These are phyloP conservation scores for Strobilomyces dryophilus DNA, from an alignment of 768 basidiomycete genomes.

Conservation along the genomic window DNA sequence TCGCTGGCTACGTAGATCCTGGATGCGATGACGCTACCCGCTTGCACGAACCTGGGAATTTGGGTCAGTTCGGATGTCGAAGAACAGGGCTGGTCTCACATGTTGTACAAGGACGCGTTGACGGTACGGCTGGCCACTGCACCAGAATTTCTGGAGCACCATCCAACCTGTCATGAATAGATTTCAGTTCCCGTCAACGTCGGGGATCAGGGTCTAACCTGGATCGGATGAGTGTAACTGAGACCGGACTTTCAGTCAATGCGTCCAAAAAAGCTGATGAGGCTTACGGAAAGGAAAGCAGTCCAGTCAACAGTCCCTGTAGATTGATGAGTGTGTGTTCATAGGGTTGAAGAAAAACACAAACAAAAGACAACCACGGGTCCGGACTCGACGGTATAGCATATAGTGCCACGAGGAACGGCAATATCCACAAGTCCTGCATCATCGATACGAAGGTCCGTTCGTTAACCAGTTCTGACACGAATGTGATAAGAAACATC, in stretches of 20 bases:
- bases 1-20: conserved; percentile 59
- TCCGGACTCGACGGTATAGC: conserved; percentile 44
- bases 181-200: background rate
- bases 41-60: conserved; percentile 43
- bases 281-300: conserved; percentile 43
- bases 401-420: conserved; percentile 53
- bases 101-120: conserved; percentile 57
- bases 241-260: no score
- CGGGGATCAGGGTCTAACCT: conserved; percentile 21
- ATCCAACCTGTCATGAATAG: conserved; percentile 36
- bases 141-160: conserved; percentile 59
- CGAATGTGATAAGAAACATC: conserved; percentile 46
- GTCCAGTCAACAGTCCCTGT: conserved; percentile 40
- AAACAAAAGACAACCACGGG: conserved; percentile 51
- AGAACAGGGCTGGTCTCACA: conserved; percentile 29
- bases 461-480: conserved; percentile 52
- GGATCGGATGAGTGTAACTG: conserved; percentile 47
- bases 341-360: conserved; percentile 8
- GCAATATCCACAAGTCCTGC: conserved; percentile 57
- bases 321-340: background rate
- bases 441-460: conserved; percentile 51
- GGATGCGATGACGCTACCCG: conserved; percentile 41
- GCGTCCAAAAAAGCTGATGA: no score
- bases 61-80: no score
- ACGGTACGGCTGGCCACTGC: conserved; percentile 58